phyloP scores from a whole-genome alignment of 768 basidiomycete genomes.

The Mycena rebaudengoi region DNA sequence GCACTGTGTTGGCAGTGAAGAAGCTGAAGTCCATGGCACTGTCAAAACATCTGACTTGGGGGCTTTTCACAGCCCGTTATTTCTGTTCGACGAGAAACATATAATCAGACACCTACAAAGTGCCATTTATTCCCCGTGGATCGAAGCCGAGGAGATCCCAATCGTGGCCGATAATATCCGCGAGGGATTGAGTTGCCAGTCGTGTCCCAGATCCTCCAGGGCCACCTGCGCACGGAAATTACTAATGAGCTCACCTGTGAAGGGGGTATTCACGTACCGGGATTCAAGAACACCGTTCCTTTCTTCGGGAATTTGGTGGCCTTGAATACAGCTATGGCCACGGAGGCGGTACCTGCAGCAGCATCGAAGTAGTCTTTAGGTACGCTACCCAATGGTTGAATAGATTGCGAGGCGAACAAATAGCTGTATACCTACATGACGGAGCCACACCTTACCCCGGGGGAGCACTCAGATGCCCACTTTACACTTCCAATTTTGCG shows the following conservation, averaged over 20 bases:
- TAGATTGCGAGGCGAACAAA: neutral
- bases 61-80: constrained; percentile 10
- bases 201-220: constrained; percentile 34
- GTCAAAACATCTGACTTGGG: constrained; percentile 26
- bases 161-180: constrained; percentile 31
- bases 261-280: constrained; percentile 16
- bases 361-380: constrained; percentile 33
- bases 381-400: constrained; percentile 26
- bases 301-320: constrained; percentile 28
- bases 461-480: neutral
- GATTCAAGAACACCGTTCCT: constrained; percentile 31
- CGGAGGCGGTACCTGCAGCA: constrained; percentile 24
- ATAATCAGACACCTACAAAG: constrained; percentile 10
- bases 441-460: neutral
- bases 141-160: constrained; percentile 41
- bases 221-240: constrained; percentile 22
- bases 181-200: constrained; percentile 4
- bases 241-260: neutral
- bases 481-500: neutral
- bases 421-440: neutral
- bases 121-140: constrained; percentile 33
- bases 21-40: neutral
- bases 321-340: constrained; percentile 26
- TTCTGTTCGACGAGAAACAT: neutral
- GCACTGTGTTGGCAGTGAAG: constrained; percentile 32